Percentiles rank a stretch among this genome's conserved stretches.
phyloP scores from a whole-genome alignment of 1,139 yeast species.

The Yamadazyma dushanensis region DNA sequence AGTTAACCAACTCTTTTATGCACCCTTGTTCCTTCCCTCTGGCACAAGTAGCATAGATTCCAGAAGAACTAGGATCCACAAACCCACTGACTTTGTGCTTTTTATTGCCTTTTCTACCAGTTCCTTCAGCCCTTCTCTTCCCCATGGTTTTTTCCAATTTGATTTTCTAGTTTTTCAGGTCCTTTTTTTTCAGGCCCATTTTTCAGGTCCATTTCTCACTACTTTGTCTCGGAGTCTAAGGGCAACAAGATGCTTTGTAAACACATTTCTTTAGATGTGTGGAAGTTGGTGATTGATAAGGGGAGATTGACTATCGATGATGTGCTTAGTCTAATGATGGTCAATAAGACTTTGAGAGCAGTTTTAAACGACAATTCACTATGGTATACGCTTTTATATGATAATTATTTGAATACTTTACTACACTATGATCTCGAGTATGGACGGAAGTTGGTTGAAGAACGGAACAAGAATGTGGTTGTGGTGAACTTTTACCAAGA shows the following conservation, averaged over 20 bases:
- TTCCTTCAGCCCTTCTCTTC: conserved; percentile 22
- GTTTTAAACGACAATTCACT: conserved; percentile 16
- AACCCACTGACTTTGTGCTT: conserved; percentile 51
- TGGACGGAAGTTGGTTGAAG: conserved; percentile 5
- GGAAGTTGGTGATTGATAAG: conserved; percentile 18
- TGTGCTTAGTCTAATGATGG: conserved; percentile 18
- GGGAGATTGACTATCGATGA: conserved; percentile 23
- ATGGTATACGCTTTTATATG: conserved; percentile 20
- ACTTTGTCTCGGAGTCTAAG: too few relatives aligned
- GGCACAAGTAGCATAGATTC: conserved; percentile 83
- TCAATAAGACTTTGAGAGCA: conserved; percentile 13
- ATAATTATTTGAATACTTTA: conserved; percentile 15
- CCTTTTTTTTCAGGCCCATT: too few relatives aligned
- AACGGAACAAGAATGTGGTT: neutral
- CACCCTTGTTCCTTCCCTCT: conserved; percentile 77
- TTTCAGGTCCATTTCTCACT: too few relatives aligned
- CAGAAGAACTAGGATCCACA: conserved; percentile 78
- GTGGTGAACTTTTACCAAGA: conserved; percentile 7
- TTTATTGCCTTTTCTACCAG: conserved; percentile 24
- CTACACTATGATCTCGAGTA: conserved; percentile 13
- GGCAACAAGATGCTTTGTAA: too few relatives aligned
- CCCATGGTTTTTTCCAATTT: conserved; percentile 12
- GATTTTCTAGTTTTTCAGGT: too few relatives aligned
- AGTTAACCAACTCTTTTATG: conserved; percentile 64
- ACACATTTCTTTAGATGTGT: conserved; percentile 16